Percentiles rank a stretch among this genome's conserved stretches.
These are phyloP conservation scores for Epichloe festucae DNA, from an alignment of 2,329 filamentous ascomycete species.

Conservation along the genomic window DNA sequence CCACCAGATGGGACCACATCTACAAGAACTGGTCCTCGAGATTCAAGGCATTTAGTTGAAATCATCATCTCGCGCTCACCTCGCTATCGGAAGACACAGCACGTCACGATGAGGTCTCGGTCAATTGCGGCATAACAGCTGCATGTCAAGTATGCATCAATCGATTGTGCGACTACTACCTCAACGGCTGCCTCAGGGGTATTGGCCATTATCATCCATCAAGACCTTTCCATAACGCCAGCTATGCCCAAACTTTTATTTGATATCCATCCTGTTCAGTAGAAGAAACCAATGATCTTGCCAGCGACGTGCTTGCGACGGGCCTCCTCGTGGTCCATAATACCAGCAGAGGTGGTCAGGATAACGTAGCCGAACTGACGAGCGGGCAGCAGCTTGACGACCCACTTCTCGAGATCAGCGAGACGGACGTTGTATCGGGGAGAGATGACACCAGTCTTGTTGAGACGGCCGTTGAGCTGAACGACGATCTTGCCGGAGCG, in stretches of 20 bases:
- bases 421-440: conserved; percentile 99
- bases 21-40: too few species aligned
- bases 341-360: conserved; percentile 96
- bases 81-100: not conserved
- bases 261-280: conserved; percentile 43
- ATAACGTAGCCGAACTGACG: conserved; percentile 99
- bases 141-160: conserved; percentile 10
- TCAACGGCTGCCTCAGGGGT: conserved; percentile 18
- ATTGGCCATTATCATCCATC: conserved; percentile 23
- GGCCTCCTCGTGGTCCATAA: conserved; percentile 99
- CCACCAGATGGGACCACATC: too few species aligned
- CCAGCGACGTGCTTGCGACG: conserved; percentile 97
- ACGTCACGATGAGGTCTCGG: not conserved
- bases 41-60: too few species aligned
- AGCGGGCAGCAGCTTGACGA: conserved; percentile 94
- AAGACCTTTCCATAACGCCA: conserved; percentile 23
- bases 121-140: conserved; percentile 20
- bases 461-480: conserved; percentile 94
- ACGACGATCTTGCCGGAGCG: conserved; percentile 99
- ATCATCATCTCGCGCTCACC: too few species aligned
- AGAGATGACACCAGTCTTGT: conserved; percentile 99
- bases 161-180: conserved; percentile 21
- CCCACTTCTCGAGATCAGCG: conserved; percentile 97
- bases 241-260: conserved; percentile 22
- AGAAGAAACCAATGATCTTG: conserved; percentile 99